phyloP scores from a whole-genome alignment of 2,329 filamentous ascomycete species.

The Monascus ruber region DNA sequence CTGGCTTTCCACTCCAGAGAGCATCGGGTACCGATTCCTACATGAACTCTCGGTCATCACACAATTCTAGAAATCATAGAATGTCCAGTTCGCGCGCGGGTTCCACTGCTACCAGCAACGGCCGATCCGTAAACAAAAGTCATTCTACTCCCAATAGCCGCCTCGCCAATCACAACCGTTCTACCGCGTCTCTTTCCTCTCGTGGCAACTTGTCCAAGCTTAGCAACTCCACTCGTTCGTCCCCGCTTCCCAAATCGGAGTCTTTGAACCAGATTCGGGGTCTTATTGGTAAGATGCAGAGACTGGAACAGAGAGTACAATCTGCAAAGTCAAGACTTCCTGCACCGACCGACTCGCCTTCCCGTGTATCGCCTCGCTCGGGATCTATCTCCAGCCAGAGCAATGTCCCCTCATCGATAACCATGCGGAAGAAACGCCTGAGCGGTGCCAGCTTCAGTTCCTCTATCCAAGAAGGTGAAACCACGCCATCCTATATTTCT shows the following conservation, averaged over 20 bases:
- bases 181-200: conserved; percentile 34
- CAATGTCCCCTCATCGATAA: conserved; percentile 44
- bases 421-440: conserved; percentile 38
- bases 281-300: conserved; percentile 93
- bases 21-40: conserved; percentile 38
- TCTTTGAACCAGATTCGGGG: conserved; percentile 89
- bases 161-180: conserved; percentile 11
- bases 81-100: conserved; percentile 41
- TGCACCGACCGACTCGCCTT: conserved; percentile 65
- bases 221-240: conserved; percentile 11
- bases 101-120: conserved; percentile 45
- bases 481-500: conserved; percentile 22
- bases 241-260: conserved; percentile 46
- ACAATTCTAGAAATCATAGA: conserved; percentile 30
- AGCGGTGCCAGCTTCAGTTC: conserved; percentile 33
- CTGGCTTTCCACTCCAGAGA: conserved; percentile 35
- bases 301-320: conserved; percentile 85
- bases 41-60: conserved; percentile 43
- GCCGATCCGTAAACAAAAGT: conserved; percentile 24
- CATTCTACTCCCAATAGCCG: not conserved
- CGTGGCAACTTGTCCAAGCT: conserved; percentile 23
- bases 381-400: conserved; percentile 38
- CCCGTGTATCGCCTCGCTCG: conserved; percentile 63
- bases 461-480: conserved; percentile 25
- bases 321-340: conserved; percentile 85